phyloP scores from a whole-genome alignment of 1,139 yeast species.

The Kodamaea arcana region DNA sequence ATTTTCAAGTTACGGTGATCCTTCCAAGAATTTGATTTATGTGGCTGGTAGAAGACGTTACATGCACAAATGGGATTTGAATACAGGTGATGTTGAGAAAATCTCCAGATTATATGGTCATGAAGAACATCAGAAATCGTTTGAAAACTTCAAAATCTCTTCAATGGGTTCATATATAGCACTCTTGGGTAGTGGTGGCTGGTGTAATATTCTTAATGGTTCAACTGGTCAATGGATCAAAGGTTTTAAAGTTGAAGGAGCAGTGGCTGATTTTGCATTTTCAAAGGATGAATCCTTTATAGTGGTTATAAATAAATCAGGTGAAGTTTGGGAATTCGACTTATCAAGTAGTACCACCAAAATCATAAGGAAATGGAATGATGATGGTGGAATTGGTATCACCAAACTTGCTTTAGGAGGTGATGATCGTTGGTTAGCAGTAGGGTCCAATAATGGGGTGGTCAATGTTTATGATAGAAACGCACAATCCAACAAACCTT shows the following conservation, averaged over 20 bases:
- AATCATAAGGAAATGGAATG: constrained; percentile 72
- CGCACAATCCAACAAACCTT: constrained; percentile 33
- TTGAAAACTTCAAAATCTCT: constrained; percentile 78
- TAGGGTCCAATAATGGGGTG: constrained; percentile 85
- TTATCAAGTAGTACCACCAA: constrained; percentile 29
- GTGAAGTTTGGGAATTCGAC: constrained; percentile 89
- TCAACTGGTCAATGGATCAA: constrained; percentile 78
- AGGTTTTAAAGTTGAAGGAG: constrained; percentile 87
- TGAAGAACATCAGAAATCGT: constrained; percentile 77
- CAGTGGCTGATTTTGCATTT: constrained; percentile 76
- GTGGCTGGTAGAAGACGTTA: constrained; percentile 92
- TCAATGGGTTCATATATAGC: constrained; percentile 70
- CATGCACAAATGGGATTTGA: constrained; percentile 88
- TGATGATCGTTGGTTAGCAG: constrained; percentile 78
- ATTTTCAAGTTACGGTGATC: constrained; percentile 45
- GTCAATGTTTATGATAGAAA: constrained; percentile 79
- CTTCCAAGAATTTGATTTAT: constrained; percentile 45
- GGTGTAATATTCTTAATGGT: constrained; percentile 80
- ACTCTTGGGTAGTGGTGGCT: constrained; percentile 79
- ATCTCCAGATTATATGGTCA: constrained; percentile 89
- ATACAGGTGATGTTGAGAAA: constrained; percentile 72
- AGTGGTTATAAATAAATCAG: constrained; percentile 68
- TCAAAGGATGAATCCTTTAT: constrained; percentile 49
- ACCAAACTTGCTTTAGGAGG: constrained; percentile 81
- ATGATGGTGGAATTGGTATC: constrained; percentile 81